Base-by-base conservation (phyloP, 345 rosid genomes). In the Pseudoturritis turrita region DNA sequence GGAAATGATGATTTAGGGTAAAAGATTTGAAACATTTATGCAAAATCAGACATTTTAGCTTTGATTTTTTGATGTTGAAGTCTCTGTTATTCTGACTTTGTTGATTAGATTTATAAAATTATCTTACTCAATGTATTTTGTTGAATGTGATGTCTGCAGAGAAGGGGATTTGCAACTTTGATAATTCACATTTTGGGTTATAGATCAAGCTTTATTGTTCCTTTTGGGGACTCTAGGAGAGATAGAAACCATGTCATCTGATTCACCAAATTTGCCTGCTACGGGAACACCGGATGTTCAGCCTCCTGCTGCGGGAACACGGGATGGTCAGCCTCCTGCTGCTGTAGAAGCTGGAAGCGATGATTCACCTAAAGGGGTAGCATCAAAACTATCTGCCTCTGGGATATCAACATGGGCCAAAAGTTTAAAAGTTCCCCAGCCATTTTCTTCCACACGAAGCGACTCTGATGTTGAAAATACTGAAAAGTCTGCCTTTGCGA, bases 381-480 rank as follows among this genome's bases (percentile, higher is more conserved):
- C 84, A 15, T 75, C 94, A 10, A 91, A 85, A 77, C 81, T 85
- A 31, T 80, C 94, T 63, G 82, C 86, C 36, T 35, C 85, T 67
- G 89, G 87, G 57, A 68, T 84, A 63, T 70, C 93, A 44, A 78
- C 90, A 6, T 88, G 91, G 94, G 92, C 92, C 21, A 90, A 80
- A 75, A 90, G 28, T 74, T 78, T 90, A 78, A 88, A 88, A 77
- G 85, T 88, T 76, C 90, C 94, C 6, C 91, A 86, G 83, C 85
- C 94, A 23, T 72, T 77, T 71, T 17, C 86, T 74, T 58, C 84
- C 39, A 5, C 87, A 31, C 79, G 53, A 56, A 87, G 71, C 19
- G 82, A 68, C 33, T 76, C 90, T 29, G 83, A 83, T 4, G 72
- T 75, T 11, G 90, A 78, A 28, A 85, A 69, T 62, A 18, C 83